These are phyloP conservation scores for Macrophomina tecta DNA, from an alignment of 2,329 filamentous ascomycete species.

Conservation along the genomic window DNA sequence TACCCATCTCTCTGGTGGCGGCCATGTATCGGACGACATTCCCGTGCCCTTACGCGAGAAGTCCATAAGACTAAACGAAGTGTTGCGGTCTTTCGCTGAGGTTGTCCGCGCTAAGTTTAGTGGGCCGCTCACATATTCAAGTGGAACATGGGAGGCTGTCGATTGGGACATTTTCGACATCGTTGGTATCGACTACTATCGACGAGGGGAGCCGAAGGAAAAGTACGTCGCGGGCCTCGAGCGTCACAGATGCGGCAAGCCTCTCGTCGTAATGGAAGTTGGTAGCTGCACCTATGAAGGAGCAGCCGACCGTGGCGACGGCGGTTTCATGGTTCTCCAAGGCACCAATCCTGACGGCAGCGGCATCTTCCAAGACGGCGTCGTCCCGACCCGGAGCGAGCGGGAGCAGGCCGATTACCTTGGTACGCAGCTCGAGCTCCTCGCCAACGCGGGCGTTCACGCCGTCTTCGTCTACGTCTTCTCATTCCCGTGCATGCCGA, in stretches of 20 bases:
- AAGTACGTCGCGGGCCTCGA: neutral
- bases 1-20: neutral
- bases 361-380: neutral
- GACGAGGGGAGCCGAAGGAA: neutral
- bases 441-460: neutral
- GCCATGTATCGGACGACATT: neutral
- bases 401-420: neutral
- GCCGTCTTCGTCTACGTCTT: neutral
- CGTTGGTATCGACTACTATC: conserved; percentile 2
- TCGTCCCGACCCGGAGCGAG: neutral
- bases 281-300: neutral
- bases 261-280: neutral
- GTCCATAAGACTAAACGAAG: neutral
- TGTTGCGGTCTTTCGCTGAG: neutral
- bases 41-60: neutral
- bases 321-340: neutral
- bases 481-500: neutral
- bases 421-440: neutral
- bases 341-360: neutral
- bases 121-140: neutral
- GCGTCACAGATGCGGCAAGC: neutral
- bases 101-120: neutral
- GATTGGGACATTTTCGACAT: neutral
- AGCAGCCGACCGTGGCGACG: neutral
- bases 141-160: neutral